These are phyloP conservation scores for Ceratocystis variospora DNA, from an alignment of 2,329 filamentous ascomycete genomes.

Conservation along the genomic window DNA sequence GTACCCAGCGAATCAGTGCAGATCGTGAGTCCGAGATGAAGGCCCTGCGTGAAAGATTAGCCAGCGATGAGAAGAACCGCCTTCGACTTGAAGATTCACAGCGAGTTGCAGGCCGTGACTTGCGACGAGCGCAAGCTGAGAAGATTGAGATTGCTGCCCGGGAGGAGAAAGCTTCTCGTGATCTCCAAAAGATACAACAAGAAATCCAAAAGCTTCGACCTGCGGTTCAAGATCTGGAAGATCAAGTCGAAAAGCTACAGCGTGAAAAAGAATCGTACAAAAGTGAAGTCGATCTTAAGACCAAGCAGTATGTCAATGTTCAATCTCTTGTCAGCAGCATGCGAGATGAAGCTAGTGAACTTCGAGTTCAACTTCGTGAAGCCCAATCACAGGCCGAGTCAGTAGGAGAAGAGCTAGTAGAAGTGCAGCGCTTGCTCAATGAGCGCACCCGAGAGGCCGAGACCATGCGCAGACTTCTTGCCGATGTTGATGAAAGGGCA, in stretches of 20 bases:
- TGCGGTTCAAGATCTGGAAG: conserved; percentile 54
- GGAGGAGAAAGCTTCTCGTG: conserved; percentile 55
- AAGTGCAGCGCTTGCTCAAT: conserved; percentile 71
- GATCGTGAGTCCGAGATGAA: conserved; percentile 71
- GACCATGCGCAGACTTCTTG: conserved; percentile 80
- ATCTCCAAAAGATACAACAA: conserved; percentile 58
- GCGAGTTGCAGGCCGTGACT: conserved; percentile 58
- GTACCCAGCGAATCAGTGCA: conserved; percentile 52
- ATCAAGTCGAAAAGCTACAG: conserved; percentile 53
- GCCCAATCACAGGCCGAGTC: conserved; percentile 67
- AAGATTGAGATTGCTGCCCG: conserved; percentile 63
- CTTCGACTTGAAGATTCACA: conserved; percentile 67
- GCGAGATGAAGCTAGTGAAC: conserved; percentile 81
- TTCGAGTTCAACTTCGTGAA: conserved; percentile 85
- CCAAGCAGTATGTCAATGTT: conserved; percentile 70
- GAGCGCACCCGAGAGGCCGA: conserved; percentile 86
- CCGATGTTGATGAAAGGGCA: conserved; percentile 71
- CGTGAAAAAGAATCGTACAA: conserved; percentile 53
- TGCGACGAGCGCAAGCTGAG: conserved; percentile 63
- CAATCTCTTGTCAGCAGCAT: conserved; percentile 80
- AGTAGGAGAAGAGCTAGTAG: conserved; percentile 80
- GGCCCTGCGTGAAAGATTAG: conserved; percentile 61
- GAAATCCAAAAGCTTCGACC: conserved; percentile 55
- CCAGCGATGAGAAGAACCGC: conserved; percentile 57
- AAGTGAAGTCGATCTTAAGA: conserved; percentile 73